A percentile compares a stretch with the other conserved stretches of the same genome.
Evolutionary conservation across 148 eudicot species (phyloP).

Genomic region (Agrostemma githago): DNA sequence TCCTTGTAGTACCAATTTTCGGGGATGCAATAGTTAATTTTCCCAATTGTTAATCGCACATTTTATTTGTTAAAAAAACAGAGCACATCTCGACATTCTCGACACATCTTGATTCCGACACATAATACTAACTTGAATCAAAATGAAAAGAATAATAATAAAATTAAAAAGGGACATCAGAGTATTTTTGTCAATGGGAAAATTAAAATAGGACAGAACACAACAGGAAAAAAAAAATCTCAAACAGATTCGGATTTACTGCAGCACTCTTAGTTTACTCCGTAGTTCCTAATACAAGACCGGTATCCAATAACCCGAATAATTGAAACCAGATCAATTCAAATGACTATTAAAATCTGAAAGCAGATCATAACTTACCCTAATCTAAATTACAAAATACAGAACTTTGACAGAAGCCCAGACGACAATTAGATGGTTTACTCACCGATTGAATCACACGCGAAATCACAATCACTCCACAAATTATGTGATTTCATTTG

Average conservation of each 20-base stretch:
- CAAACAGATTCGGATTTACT: neutral
- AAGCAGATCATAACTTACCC: neutral
- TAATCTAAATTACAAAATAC: slow-evolving; percentile 6
- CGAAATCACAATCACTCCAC: slow-evolving; percentile 22
- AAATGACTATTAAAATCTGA: neutral
- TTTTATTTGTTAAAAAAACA: too few species aligned
- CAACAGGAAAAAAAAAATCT: neutral
- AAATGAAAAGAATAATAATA: too few species aligned
- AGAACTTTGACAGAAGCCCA: neutral
- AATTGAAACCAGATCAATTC: neutral
- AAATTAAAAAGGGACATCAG: too few species aligned
- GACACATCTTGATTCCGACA: too few species aligned
- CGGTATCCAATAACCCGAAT: neutral
- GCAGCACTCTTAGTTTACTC: neutral
- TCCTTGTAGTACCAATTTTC: too few species aligned
- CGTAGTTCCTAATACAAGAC: neutral
- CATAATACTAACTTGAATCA: too few species aligned
- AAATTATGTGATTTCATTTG: slow-evolving; percentile 18
- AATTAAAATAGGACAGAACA: neutral
- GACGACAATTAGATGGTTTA: neutral
- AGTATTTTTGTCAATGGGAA: neutral
- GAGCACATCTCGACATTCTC: too few species aligned
- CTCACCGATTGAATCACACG: neutral
- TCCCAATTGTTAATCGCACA: too few species aligned
- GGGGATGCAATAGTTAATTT: too few species aligned